Conservation (phyloP, 495 filamentous ascomycete species). For the Symbiotaphrina buchneri region DNA sequence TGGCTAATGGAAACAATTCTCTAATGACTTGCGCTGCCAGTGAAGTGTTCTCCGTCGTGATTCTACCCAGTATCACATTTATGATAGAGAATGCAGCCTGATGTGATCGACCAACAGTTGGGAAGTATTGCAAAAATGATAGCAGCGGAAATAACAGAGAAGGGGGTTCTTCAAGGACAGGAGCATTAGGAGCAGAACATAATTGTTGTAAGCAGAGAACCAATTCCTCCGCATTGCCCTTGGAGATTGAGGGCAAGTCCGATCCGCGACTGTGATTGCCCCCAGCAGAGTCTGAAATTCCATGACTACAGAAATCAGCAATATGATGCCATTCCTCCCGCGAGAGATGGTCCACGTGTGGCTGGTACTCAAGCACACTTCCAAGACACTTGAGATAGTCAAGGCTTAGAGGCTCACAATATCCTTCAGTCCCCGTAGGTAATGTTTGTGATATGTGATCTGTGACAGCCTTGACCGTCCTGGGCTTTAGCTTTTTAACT, state of each 20-base stretch:
- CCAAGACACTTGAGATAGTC: constrained; percentile 61
- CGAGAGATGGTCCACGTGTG: constrained; percentile 58
- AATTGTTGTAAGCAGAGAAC: constrained; percentile 43
- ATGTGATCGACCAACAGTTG: constrained; percentile 34
- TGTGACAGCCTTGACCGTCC: constrained; percentile 53
- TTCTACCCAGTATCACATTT: constrained; percentile 41
- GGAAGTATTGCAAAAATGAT: constrained; percentile 36
- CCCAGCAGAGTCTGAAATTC: constrained; percentile 17
- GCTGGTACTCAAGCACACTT: constrained; percentile 41
- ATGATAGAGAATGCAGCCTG: constrained; percentile 52
- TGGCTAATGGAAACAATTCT: constrained; percentile 46
- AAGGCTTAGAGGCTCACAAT: constrained; percentile 46
- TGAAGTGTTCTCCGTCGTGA: constrained; percentile 40
- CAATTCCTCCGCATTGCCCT: constrained; percentile 27
- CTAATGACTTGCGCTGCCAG: constrained; percentile 32
- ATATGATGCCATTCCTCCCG: constrained; percentile 42
- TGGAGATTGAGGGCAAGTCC: constrained; percentile 3
- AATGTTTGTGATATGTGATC: constrained; percentile 66
- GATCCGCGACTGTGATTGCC: background rate
- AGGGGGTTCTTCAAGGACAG: constrained; percentile 33
- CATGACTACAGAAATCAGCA: constrained; percentile 42
- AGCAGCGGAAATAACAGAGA: constrained; percentile 33
- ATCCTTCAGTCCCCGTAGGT: constrained; percentile 32
- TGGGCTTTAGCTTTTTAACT: constrained; percentile 40
- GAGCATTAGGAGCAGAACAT: constrained; percentile 45